Conservation (phyloP, 2,329 filamentous ascomycete genomes). For the Alternaria infectoria region DNA sequence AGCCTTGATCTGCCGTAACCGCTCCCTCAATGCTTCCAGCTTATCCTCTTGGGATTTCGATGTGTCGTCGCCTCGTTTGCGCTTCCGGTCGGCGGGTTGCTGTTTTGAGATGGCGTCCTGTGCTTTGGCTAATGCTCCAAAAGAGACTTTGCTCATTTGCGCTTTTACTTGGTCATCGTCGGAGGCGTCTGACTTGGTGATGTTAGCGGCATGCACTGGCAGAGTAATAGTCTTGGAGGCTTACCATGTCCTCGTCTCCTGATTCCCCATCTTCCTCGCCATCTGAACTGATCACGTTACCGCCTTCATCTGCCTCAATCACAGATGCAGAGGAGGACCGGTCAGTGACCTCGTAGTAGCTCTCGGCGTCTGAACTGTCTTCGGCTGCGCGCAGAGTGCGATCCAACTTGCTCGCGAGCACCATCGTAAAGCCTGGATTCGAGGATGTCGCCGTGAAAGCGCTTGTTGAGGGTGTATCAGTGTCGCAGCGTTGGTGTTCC, state of each 20-base stretch:
- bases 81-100: slow-evolving; percentile 45
- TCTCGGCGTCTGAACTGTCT: slow-evolving; percentile 46
- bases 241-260: slow-evolving; percentile 40
- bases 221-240: neutral
- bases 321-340: slow-evolving; percentile 49
- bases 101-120: slow-evolving; percentile 68
- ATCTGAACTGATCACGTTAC: slow-evolving; percentile 45
- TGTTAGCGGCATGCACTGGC: slow-evolving; percentile 13
- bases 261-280: slow-evolving; percentile 31
- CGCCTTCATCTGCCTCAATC: slow-evolving; percentile 47
- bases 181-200: slow-evolving; percentile 36
- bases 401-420: slow-evolving; percentile 44
- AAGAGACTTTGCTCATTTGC: slow-evolving; percentile 71
- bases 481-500: neutral
- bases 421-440: slow-evolving; percentile 24
- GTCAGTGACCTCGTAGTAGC: slow-evolving; percentile 50
- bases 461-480: neutral
- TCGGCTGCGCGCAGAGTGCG: slow-evolving; percentile 46
- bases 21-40: slow-evolving; percentile 52
- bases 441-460: neutral
- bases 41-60: slow-evolving; percentile 54
- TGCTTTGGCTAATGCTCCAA: slow-evolving; percentile 87
- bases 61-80: slow-evolving; percentile 51
- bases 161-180: slow-evolving; percentile 52
- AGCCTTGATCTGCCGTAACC: slow-evolving; percentile 53